phyloP scores from a whole-genome alignment of 306 rosid species.

The Fagus sylvatica region DNA sequence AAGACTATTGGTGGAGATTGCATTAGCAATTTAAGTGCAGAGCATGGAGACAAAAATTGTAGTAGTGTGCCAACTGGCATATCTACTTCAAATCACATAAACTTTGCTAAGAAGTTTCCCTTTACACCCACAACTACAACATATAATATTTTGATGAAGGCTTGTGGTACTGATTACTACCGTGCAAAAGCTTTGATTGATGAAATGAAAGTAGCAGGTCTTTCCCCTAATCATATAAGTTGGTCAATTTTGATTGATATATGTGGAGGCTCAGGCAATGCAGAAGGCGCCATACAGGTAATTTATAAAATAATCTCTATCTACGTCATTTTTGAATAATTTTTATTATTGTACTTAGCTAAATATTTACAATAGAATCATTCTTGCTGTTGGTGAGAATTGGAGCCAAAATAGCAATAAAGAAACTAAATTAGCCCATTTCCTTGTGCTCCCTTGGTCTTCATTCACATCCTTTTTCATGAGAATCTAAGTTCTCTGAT shows the following conservation, averaged over 20 bases:
- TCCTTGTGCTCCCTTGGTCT: slow-evolving; percentile 2
- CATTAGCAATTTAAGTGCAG: slow-evolving; percentile 25
- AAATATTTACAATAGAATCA: background rate
- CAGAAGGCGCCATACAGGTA: slow-evolving; percentile 83
- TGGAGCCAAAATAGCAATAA: background rate
- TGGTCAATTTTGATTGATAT: slow-evolving; percentile 89
- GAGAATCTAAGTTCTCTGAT: slow-evolving; percentile 33
- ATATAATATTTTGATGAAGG: slow-evolving; percentile 88
- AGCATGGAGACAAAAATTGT: slow-evolving; percentile 18
- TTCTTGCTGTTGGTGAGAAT: slow-evolving; percentile 22
- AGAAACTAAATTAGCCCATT: background rate
- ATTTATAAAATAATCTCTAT: slow-evolving; percentile 14
- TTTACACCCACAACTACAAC: slow-evolving; percentile 77
- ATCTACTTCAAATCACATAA: slow-evolving; percentile 47
- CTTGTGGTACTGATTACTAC: slow-evolving; percentile 89
- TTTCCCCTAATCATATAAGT: slow-evolving; percentile 79
- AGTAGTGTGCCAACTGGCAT: slow-evolving; percentile 32
- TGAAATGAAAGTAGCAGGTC: slow-evolving; percentile 75
- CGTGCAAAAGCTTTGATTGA: slow-evolving; percentile 76
- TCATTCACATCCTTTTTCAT: slow-evolving; percentile 6
- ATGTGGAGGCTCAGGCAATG: slow-evolving; percentile 63
- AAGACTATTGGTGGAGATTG: slow-evolving; percentile 35
- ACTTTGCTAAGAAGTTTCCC: slow-evolving; percentile 55
- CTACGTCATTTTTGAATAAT: slow-evolving; percentile 7
- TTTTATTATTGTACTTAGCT: slow-evolving; percentile 14